Evolutionary conservation across 164 flowering plant genomes (phyloP), one percentile per base, ranked within the genome.

Genomic region (Brasenia schreberi): DNA sequence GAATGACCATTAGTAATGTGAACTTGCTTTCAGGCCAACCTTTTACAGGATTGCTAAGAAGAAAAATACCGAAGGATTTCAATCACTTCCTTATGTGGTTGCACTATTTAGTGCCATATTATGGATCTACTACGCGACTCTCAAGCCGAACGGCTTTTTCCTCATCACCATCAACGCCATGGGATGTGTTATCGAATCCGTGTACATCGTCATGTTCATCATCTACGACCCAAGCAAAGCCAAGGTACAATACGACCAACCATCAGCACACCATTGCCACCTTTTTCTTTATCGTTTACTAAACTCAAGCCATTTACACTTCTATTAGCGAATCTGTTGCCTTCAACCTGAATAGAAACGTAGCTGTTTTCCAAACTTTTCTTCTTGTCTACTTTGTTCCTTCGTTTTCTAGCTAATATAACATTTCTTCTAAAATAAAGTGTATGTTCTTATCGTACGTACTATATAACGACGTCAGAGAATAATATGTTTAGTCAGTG

Each of bases 31-130:
- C 68, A 91, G 97, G 79, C 89, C 90, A 59, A 91, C 96, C 0
- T 91, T 89, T 67, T 80, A 79, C 42, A 76, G 81, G 69, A 81
- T 91, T 5, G 79, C 18, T 68, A 83, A 79, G 81, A 85, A 67
- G 70, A 91, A 87, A 81, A 82, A 90, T 33, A 82, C 97, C 2
- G 83, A 85, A 75, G 96, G 83, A 10, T 91, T 87, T 63, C 90
- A 85, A 19, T 77, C 90, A 16, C 68, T 91, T 42, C 93, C 97
- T 9, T 91, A 91, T 59, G 73, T 84, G 12, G 88, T 88, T 0
- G 87, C 97, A 53, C 77, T 91, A 0, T 82, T 91, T 42, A 87
- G 97, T 73, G 81, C 89, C 61, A 83, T 77, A 81, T 23, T 88
- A 11, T 65, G 75, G 86, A 77, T 81, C 1, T 81, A 74, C 76